phyloP scores from a whole-genome alignment of 164 flowering plant species.

The Vitis rotundifolia region DNA sequence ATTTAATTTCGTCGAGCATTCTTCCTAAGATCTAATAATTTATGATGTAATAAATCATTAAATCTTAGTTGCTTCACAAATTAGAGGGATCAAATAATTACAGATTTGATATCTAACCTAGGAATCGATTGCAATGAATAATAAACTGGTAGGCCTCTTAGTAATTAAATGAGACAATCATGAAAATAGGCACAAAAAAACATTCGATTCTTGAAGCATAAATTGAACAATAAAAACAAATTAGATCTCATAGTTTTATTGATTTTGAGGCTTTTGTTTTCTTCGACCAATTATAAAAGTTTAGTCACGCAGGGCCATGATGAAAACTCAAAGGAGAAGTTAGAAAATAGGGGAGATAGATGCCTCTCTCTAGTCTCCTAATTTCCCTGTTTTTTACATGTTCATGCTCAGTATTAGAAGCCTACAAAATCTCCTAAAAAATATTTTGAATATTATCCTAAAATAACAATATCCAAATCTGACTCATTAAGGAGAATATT shows the following conservation, averaged over 20 bases:
- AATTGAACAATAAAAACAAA: conserved; percentile 8
- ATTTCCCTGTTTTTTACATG: too few species aligned
- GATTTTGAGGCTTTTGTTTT: conserved; percentile 6
- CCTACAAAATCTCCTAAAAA: conserved; percentile 6
- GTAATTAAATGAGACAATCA: conserved; percentile 7
- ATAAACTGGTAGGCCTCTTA: conserved; percentile 8
- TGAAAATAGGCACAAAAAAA: conserved; percentile 3
- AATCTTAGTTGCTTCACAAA: background rate
- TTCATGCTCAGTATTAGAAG: background rate
- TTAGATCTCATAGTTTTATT: conserved; percentile 9
- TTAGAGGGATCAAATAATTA: background rate
- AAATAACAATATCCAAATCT: background rate
- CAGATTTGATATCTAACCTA: background rate
- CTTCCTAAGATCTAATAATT: background rate
- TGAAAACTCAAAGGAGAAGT: conserved; percentile 5
- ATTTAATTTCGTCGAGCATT: background rate
- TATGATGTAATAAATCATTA: background rate
- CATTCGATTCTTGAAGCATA: background rate
- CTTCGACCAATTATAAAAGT: conserved; percentile 6
- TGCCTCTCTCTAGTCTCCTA: background rate
- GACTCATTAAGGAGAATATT: conserved; percentile 6
- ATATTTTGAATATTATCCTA: background rate
- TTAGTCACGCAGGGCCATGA: background rate
- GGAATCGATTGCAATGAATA: background rate
- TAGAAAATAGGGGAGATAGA: background rate